Evolutionary conservation across 495 filamentous ascomycete species (phyloP).

Genomic region (Talaromyces wortmannii): DNA sequence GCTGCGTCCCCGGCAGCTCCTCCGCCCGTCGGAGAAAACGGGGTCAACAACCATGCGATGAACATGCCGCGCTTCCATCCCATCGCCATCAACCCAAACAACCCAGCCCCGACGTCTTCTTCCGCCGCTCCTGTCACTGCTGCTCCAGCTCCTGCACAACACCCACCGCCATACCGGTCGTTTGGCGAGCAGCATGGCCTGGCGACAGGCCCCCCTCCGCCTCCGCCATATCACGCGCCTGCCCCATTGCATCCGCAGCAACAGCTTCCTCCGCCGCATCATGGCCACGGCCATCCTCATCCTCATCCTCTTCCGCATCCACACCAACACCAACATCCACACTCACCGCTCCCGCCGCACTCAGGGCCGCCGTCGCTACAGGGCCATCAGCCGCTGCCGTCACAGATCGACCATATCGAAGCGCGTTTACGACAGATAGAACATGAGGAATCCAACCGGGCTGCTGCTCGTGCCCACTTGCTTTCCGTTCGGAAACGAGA

Average conservation of each 20-base stretch:
- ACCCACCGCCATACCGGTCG: constrained; percentile 28
- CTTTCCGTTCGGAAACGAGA: constrained; percentile 40
- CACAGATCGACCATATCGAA: constrained; percentile 37
- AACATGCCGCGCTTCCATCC: constrained; percentile 36
- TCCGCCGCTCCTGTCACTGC: constrained; percentile 10
- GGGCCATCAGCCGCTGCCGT: constrained; percentile 10
- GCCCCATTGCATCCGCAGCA: background rate
- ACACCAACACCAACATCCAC: constrained; percentile 27
- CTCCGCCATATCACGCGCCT: background rate
- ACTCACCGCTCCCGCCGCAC: background rate
- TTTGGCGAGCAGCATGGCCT: constrained; percentile 7
- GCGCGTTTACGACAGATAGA: constrained; percentile 37
- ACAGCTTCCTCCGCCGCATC: background rate
- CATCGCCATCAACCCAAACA: constrained; percentile 41
- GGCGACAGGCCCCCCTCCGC: background rate
- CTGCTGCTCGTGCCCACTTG: constrained; percentile 34
- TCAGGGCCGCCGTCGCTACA: constrained; percentile 13
- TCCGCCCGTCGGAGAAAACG: constrained; percentile 27
- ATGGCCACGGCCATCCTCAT: background rate
- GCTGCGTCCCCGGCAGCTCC: constrained; percentile 30
- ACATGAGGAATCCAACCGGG: constrained; percentile 39
- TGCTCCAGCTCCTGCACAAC: no score
- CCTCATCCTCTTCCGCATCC: constrained; percentile 2
- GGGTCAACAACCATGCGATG: constrained; percentile 26
- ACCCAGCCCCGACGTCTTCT: constrained; percentile 20